Percentiles rank a stretch among this genome's conserved stretches.
Conservation (phyloP, 805 yeast genomes). For the Wickerhamomyces sydowiorum region DNA sequence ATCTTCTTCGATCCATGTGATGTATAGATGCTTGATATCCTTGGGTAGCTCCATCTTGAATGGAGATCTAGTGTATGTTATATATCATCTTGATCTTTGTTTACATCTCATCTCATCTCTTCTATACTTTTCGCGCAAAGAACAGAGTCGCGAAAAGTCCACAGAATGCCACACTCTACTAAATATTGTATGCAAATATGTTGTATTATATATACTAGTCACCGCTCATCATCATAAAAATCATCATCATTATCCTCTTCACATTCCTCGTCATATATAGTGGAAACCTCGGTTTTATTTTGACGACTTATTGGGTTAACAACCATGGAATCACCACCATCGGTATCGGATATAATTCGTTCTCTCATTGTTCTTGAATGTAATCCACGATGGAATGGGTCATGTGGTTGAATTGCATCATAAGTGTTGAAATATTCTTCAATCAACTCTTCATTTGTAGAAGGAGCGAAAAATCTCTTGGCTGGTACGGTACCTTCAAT, state of each 20-base stretch:
- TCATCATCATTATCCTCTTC: background rate
- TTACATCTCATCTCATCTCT: too few relatives aligned
- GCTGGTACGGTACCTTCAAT: background rate
- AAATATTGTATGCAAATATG: too few relatives aligned
- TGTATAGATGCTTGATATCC: conserved; percentile 47
- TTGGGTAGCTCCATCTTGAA: conserved; percentile 33
- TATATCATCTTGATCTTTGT: background rate
- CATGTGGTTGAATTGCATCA: conserved; percentile 8
- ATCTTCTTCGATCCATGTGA: conserved; percentile 54
- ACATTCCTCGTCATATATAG: background rate
- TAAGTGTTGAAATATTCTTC: conserved; percentile 8
- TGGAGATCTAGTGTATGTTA: background rate
- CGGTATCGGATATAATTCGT: background rate
- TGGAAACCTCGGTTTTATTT: conserved; percentile 1
- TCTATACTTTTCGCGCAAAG: too few relatives aligned
- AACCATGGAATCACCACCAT: background rate
- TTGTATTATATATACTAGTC: too few relatives aligned
- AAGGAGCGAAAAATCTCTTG: background rate
- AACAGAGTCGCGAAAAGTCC: too few relatives aligned
- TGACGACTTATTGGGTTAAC: background rate
- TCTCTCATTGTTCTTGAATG: background rate
- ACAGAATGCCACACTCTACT: too few relatives aligned
- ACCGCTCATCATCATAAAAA: background rate
- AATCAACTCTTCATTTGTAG: conserved; percentile 6
- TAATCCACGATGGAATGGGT: background rate